Base-by-base conservation (phyloP, 176 grass and related monocot genomes). In the Elymus sibiricus region DNA sequence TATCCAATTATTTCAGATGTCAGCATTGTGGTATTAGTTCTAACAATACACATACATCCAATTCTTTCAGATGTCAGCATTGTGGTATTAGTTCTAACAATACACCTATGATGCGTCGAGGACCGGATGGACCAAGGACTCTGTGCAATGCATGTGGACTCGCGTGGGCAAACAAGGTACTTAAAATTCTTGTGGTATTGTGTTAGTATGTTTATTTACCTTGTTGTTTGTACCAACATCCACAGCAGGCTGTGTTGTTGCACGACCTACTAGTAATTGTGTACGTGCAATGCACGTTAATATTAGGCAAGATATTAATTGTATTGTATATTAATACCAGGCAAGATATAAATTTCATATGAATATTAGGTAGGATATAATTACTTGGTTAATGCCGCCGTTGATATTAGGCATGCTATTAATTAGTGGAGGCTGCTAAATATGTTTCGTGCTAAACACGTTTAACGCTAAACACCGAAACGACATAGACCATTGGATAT, bases 161-260 rank as follows among this genome's bases (percentile, higher is more conserved):
- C 40, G 95, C 95, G 90, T 98, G 96, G 96, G 96, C 93, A 89
- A 98, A 98, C 55, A 98, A 98, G 96, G 96, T 98, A 90, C 34
- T 64, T 85, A 53, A 53, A 24, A 76, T 53, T 15, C 53, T 85
- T 37, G 39, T 53, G 43, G 34, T 75, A 79, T 61, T 74, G 39
- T 76, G 32, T 51, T 76, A 49, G 40, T 65, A 38, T 77, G 40
- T 76, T 85, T 77, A 9, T 77, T 66, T 21, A 65, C 21, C 5
- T 37, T 65, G 43, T 60, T 76, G 28, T 28, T 51, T 64, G 5
- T 51, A 65, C 58, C 40, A 27, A 76, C 31, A 63, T 65, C 21
- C 14, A 26, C 3, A 75, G 34, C 14, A 84, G 37, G 26, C 2
- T 76, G 19, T 47, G 25, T 22, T 84, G 21, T 84, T 32, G 12